Conservation (phyloP, 306 rosid genomes). For the Urtica urens region DNA sequence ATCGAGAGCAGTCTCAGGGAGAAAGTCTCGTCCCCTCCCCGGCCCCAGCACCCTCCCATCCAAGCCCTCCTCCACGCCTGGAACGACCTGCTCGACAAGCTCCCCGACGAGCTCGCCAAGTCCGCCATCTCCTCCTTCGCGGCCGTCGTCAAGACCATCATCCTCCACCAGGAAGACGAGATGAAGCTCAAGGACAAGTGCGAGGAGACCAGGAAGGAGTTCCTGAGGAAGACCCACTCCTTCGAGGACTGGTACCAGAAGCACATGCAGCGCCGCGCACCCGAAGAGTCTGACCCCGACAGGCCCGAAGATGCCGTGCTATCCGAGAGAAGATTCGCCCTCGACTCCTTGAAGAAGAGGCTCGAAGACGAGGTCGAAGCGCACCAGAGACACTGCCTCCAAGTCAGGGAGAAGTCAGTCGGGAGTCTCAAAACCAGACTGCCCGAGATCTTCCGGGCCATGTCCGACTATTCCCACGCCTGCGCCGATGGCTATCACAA, state of each 20-base stretch:
- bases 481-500: slow-evolving; percentile 50
- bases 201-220: slow-evolving; percentile 58
- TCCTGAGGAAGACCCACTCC: slow-evolving; percentile 42
- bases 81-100: slow-evolving; percentile 73
- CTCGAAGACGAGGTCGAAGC: slow-evolving; percentile 59
- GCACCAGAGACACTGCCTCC: slow-evolving; percentile 49
- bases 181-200: slow-evolving; percentile 67
- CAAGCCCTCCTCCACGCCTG: slow-evolving; percentile 53
- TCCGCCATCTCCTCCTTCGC: slow-evolving; percentile 65
- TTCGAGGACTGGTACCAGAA: slow-evolving; percentile 72
- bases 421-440: slow-evolving; percentile 58
- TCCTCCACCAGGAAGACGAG: slow-evolving; percentile 70
- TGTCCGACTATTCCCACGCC: slow-evolving; percentile 45
- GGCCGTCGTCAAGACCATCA: slow-evolving; percentile 59
- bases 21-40: slow-evolving; percentile 59
- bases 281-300: slow-evolving; percentile 37
- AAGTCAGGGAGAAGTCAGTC: slow-evolving; percentile 71
- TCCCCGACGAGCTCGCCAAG: slow-evolving; percentile 71
- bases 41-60: slow-evolving; percentile 57
- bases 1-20: slow-evolving; percentile 76
- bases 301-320: slow-evolving; percentile 47
- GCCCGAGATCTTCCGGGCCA: slow-evolving; percentile 70
- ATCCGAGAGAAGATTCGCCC: slow-evolving; percentile 43
- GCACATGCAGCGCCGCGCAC: slow-evolving; percentile 34
- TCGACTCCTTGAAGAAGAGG: slow-evolving; percentile 69